Base-by-base conservation (phyloP, 2,329 filamentous ascomycete species). In the Aspergillus uvarum region DNA sequence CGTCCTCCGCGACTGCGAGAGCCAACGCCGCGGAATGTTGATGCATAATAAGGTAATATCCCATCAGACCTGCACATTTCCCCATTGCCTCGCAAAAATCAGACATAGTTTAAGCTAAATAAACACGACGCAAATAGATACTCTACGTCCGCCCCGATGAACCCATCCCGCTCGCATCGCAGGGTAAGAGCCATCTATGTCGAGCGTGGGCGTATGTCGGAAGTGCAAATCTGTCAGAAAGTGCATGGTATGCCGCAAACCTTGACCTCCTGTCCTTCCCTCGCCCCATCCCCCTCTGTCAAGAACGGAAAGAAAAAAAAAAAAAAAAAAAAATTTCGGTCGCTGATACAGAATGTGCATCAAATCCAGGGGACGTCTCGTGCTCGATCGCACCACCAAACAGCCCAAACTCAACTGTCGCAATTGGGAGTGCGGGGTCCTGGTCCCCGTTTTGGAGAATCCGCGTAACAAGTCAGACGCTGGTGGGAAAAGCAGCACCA, bases 371-470 rank as follows among this genome's bases (percentile, higher is more conserved):
- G 95, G 94, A 22, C 87, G 87, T 51, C 77, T 96, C 31, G 85
- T 88, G 56, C 87, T 87, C 69, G 89, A 96, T 68, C 86, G 83
- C 66, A 77, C 74, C 7, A 89, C 85, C 2, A 88, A 88, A 62
- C 76, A 84, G 62, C 85, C 87, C 12, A 96, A 92, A 74, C 81
- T 98, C 63, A 92, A 85, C 63, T 92, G 90, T 74, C 87, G 90
- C 57, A 99, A 98, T 74, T 98, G 94, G 93, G 95, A 98, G 77
- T 96, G 92, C 71, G 95, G 95, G 38, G 90, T 99, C 1, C 68
- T 98, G 24, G 73, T 97, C 47, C 87, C 88, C 10, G 80, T 90
- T 24, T 68, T 66, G 29, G 48, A 59, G 2, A 58, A 51, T n/a
- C n/a, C 22, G 22, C 22, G 38, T 29, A 29, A 8, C 8, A 10